Percentiles rank a stretch among this genome's conserved stretches.
phyloP scores from a whole-genome alignment of 192 early-diverging fungal genomes.

The Anaeromyces robustus region DNA sequence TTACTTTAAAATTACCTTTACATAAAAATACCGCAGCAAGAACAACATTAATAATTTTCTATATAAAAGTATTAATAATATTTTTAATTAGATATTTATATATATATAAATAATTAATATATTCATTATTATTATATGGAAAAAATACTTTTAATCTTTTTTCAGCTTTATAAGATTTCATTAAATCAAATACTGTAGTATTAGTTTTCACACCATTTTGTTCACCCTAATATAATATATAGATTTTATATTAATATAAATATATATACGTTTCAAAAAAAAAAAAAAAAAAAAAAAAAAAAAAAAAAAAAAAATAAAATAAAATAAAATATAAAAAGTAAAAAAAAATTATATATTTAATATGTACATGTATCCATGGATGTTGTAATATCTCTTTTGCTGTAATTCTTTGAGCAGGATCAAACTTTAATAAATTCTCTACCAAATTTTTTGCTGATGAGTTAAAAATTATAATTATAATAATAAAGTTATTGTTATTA shows the following conservation, averaged over 20 bases:
- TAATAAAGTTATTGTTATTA: no score
- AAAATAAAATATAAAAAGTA: no score
- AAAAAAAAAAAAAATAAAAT: no score
- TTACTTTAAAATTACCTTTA: not conserved
- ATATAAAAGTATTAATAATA: not conserved
- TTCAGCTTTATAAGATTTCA: not conserved
- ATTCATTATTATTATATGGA: no score
- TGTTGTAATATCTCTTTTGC: slow-evolving; percentile 26
- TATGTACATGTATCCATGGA: slow-evolving; percentile 30
- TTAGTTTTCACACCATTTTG: not conserved
- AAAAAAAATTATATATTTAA: no score
- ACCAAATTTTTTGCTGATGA: slow-evolving; percentile 22
- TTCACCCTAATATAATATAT: not conserved
- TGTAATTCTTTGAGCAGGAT: slow-evolving; percentile 30
- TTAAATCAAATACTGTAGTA: not conserved
- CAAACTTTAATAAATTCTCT: slow-evolving; percentile 18
- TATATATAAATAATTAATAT: not conserved
- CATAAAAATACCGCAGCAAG: not conserved
- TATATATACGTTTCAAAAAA: no score
- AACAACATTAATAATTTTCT: not conserved
- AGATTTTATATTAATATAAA: not conserved
- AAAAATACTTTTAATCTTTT: not conserved
- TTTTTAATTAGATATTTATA: no score
- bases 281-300: no score
- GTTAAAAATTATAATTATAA: no score